Evolutionary conservation across 768 basidiomycete genomes (phyloP), one percentile per base, ranked within the genome.

Genomic region (Boletus patriciae): DNA sequence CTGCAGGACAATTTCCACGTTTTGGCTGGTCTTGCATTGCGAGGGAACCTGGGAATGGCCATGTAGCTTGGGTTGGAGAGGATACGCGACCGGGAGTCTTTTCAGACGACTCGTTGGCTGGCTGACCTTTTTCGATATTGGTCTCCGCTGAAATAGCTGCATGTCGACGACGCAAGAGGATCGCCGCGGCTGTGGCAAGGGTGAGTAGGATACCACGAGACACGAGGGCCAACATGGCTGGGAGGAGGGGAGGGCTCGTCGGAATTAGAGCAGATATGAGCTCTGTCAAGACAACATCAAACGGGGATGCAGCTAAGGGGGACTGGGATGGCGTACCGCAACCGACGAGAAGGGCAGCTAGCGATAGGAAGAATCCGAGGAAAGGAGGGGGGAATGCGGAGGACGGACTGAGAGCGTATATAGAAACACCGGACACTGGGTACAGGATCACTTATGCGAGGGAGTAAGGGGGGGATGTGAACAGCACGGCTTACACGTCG

Each of bases 1-100:
- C 38, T 6, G 47, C 23, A 36, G 55, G 57, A 41, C 36, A 36
- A 7, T 27, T 46, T 25, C 19, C 23, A 27, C 2, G 38, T 18
- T 38, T 25, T 13, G 27, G 19, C 46, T 43, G 44, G 19, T 18
- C 43, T 52, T 60, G 65, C 33, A 60, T 46, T 19, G 62, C 62
- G 9, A 72, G 68, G 18, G 68, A 66, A 48, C 62, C 70, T 10
- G 70, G 70, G 49, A 71, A 71, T 21, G 70, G 70, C 70, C 70
- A 73, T 2, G 70, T 72, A 21, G 53, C 70, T 19, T 54, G 60
- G 18, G 70, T 72, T 27, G 70, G 68, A 36, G 72, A 71, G 23
- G 70, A 70, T 34, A 68, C 62, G 6, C 71, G 61, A 8, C 55
- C 52, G 4, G 53, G 50, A 27, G 43, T 47, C 44, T 51, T 57